Conservation (phyloP, 768 basidiomycete species). For the Hypsizygus marmoreus region DNA sequence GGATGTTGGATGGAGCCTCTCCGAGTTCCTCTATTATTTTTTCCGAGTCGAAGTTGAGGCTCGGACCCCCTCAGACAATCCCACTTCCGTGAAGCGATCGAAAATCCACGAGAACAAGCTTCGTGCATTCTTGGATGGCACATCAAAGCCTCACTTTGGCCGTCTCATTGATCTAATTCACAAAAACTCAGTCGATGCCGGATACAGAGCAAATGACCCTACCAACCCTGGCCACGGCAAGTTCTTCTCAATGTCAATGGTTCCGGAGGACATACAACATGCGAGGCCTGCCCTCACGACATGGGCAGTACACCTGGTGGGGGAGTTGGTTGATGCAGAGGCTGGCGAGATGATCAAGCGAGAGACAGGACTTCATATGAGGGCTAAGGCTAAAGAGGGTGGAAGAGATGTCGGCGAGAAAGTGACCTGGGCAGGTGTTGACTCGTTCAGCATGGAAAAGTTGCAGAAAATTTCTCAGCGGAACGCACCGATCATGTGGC, state of each 20-base stretch:
- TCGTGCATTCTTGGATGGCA: conserved; percentile 10
- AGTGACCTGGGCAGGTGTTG: conserved; percentile 13
- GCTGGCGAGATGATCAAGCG: conserved; percentile 5
- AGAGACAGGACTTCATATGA: conserved; percentile 12
- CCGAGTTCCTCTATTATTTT: conserved; percentile 4
- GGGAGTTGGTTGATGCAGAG: conserved; percentile 6
- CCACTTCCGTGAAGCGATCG: background rate
- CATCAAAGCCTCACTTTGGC: conserved; percentile 15
- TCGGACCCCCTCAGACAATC: background rate
- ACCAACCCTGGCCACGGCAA: background rate
- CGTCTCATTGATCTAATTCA: conserved; percentile 10
- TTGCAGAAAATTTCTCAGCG: conserved; percentile 8
- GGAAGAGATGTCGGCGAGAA: background rate
- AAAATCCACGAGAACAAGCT: conserved; percentile 1
- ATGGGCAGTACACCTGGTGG: conserved; percentile 14
- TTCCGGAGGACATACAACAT: conserved; percentile 7
- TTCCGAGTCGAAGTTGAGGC: background rate
- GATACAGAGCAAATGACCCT: conserved; percentile 7
- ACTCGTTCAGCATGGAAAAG: conserved; percentile 14
- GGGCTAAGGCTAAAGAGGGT: conserved; percentile 5
- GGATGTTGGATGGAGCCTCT: background rate
- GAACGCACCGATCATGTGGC: conserved; percentile 13
- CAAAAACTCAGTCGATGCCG: conserved; percentile 2
- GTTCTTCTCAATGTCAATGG: background rate
- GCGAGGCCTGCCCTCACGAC: conserved; percentile 11